Conservation (phyloP, 1,284 basidiomycete species). For the Hemileia vastatrix region DNA sequence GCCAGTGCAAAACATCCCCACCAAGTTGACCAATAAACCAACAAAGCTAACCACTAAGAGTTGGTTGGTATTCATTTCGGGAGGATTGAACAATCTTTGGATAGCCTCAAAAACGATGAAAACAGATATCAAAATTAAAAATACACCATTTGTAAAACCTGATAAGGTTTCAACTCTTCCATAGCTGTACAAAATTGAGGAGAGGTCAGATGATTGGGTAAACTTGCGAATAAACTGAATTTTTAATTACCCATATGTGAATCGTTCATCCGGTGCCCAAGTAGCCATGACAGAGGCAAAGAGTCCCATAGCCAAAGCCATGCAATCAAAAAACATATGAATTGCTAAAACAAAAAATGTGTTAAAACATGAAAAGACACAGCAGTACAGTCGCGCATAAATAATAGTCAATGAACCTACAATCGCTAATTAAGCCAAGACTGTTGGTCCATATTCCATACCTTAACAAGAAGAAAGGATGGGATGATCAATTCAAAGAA, state of each 20-base stretch:
- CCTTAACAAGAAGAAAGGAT: conserved; percentile 51
- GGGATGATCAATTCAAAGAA: background rate
- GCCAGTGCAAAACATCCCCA: conserved; percentile 99
- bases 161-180: conserved; percentile 97
- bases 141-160: conserved; percentile 96
- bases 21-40: conserved; percentile 86
- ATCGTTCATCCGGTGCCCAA: conserved; percentile 86
- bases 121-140: conserved; percentile 88
- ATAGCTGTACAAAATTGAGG: conserved; percentile 53
- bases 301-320: conserved; percentile 90
- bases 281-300: conserved; percentile 96
- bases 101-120: conserved; percentile 98
- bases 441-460: conserved; percentile 98
- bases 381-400: too few species aligned
- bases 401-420: conserved; percentile 50
- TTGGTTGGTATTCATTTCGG: conserved; percentile 95
- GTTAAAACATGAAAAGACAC: background rate
- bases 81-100: conserved; percentile 88
- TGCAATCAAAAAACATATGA: conserved; percentile 99
- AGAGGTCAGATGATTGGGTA: conserved; percentile 9
- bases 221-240: conserved; percentile 7
- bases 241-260: conserved; percentile 74
- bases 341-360: conserved; percentile 57
- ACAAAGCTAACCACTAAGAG: conserved; percentile 77
- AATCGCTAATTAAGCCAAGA: conserved; percentile 90